Base-by-base conservation (phyloP, 345 rosid species). In the Conringia planisiliqua region DNA sequence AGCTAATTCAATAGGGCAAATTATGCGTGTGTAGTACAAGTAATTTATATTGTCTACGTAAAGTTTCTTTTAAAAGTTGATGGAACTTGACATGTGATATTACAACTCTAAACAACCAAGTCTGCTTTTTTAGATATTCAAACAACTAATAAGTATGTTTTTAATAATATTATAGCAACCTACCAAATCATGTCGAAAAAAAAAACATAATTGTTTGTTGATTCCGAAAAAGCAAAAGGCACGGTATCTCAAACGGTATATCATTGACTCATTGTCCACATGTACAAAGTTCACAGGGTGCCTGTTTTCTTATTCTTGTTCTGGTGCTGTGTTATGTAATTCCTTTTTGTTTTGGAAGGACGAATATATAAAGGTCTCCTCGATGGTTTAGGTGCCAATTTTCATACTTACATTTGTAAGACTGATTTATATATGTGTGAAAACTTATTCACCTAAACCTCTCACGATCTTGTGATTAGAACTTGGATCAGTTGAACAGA, bases 81-180 rank as follows among this genome's bases (percentile, higher is more conserved):
- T 60, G 18, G 60, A 48, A 40, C 29, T 52, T 39, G 71, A 73
- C 55, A 54, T 20, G 13, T 73, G 54, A 52, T 4, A 29, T 12
- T 51, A 35, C 24, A 72, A 39, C 16, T 13, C 39, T 52, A 17
- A 72, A 50, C 42, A 62, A 12, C 61, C 30, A 50, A 38, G 42
- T 62, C 0, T 62, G 69, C 52, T 39, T 71, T 60, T 48, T 1
- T 3, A 38, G 17, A 48, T 0, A n/a, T 48, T 62, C 76, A 39
- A 62, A 62, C 47, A 18, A 50, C 52, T 7, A 50, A 62, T 72
- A 39, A 62, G 17, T 27, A 72, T 51, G 43, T 27, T 38, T 71
- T 9, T 38, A 62, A 71, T 17, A 13, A 62, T 39, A 33, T 50
- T 7, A n/a, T n/a, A 71, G 27, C 43, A 62, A 62, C 38, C 43